Evolutionary conservation across 352 stramenopile species (phyloP).

Genomic region (Phytopythium litorale): DNA sequence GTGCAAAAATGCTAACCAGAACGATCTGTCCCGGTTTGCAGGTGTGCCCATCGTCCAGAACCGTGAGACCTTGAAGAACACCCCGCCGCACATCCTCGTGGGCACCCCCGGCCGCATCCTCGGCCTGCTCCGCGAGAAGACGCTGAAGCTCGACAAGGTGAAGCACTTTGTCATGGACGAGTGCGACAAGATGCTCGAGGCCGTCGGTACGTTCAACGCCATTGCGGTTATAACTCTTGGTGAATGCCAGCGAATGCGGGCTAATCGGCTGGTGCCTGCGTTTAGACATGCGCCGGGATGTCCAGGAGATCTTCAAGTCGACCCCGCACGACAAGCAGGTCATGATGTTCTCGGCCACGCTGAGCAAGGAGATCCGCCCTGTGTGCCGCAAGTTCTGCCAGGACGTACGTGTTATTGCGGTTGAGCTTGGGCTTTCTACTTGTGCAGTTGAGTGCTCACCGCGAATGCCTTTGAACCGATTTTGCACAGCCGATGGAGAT

Average conservation of each 20-base stretch:
- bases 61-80: conserved; percentile 96
- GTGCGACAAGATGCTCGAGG: conserved; percentile 99
- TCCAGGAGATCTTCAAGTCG: conserved; percentile 99
- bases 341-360: conserved; percentile 99
- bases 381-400: conserved; percentile 99
- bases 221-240: background rate
- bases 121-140: conserved; percentile 91
- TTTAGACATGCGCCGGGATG: conserved; percentile 97
- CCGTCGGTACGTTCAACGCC: conserved; percentile 70
- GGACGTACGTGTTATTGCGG: conserved; percentile 74
- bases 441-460: background rate
- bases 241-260: background rate
- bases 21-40: conserved; percentile 15
- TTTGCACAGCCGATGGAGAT: conserved; percentile 96
- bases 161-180: conserved; percentile 99
- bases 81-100: conserved; percentile 95
- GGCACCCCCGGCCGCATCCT: conserved; percentile 97
- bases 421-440: background rate
- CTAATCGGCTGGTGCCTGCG: background rate
- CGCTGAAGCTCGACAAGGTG: conserved; percentile 97
- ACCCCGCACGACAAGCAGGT: conserved; percentile 99
- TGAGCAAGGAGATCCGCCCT: conserved; percentile 98
- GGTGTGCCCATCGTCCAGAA: conserved; percentile 94
- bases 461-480: background rate
- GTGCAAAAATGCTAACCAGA: background rate